These are phyloP conservation scores for Meredithiella fracta DNA, from an alignment of 2,329 filamentous ascomycete genomes.

Conservation along the genomic window DNA sequence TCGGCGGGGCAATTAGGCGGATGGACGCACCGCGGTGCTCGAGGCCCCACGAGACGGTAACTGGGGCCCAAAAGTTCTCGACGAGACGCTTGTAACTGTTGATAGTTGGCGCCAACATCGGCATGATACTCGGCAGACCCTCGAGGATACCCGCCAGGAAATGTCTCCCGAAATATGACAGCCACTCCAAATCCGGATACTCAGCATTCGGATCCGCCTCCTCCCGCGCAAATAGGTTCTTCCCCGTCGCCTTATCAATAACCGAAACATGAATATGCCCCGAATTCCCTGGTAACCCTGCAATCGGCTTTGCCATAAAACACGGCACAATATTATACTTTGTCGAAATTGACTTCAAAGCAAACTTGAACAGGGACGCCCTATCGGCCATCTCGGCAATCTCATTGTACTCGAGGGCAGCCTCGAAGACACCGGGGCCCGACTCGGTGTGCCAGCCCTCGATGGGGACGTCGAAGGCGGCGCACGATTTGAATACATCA, in stretches of 20 bases:
- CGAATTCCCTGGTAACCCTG: slow-evolving; percentile 83
- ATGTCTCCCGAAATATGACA: slow-evolving; percentile 79
- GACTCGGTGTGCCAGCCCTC: slow-evolving; percentile 95
- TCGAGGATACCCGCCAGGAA: slow-evolving; percentile 84
- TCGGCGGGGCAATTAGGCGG: slow-evolving; percentile 76
- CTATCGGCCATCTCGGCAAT: slow-evolving; percentile 82
- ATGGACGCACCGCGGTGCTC: slow-evolving; percentile 90
- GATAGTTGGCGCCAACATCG: slow-evolving; percentile 78
- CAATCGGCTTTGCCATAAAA: slow-evolving; percentile 95
- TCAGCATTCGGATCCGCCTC: slow-evolving; percentile 51
- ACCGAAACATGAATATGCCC: slow-evolving; percentile 93
- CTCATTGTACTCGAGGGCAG: slow-evolving; percentile 80
- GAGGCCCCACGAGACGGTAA: slow-evolving; percentile 91
- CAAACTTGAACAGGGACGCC: slow-evolving; percentile 77
- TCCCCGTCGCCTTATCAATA: slow-evolving; percentile 54
- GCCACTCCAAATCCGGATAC: slow-evolving; percentile 58
- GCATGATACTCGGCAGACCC: slow-evolving; percentile 90
- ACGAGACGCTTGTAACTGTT: slow-evolving; percentile 98
- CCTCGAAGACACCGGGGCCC: slow-evolving; percentile 88
- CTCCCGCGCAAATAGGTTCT: slow-evolving; percentile 69
- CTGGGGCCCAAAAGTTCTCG: slow-evolving; percentile 97
- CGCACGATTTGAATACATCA: slow-evolving; percentile 65
- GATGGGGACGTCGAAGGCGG: slow-evolving; percentile 61
- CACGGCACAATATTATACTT: slow-evolving; percentile 86
- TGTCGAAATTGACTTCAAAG: slow-evolving; percentile 74